These are phyloP conservation scores for Kingdonia uniflora DNA, from an alignment of 164 flowering plant species.

Conservation along the genomic window DNA sequence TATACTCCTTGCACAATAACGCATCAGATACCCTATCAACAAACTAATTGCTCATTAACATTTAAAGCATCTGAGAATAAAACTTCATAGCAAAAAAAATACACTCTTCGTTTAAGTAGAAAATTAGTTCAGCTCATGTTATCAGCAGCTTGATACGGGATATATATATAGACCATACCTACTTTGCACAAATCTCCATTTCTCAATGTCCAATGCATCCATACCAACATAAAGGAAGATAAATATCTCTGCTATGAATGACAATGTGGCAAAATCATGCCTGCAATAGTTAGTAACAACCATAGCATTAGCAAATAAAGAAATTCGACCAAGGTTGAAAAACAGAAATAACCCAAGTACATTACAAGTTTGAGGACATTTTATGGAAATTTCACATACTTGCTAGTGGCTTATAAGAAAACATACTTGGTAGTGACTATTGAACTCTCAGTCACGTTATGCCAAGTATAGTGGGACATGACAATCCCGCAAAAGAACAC, in stretches of 20 bases:
- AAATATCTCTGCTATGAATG: slow-evolving; percentile 76
- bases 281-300: slow-evolving; percentile 23
- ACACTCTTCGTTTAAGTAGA: no score
- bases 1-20: no score
- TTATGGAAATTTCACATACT: neutral
- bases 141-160: no score
- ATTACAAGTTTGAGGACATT: neutral
- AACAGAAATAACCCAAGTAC: neutral
- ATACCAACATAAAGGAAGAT: no score
- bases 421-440: slow-evolving; percentile 59
- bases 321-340: neutral
- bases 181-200: slow-evolving; percentile 34
- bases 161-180: slow-evolving; percentile 6
- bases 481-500: slow-evolving; percentile 94
- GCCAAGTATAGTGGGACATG: slow-evolving; percentile 96
- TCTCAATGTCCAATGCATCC: slow-evolving; percentile 86
- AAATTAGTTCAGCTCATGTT: no score
- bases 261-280: slow-evolving; percentile 87
- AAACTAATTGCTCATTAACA: no score
- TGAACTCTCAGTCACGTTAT: slow-evolving; percentile 91
- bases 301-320: neutral
- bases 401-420: neutral
- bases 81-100: no score
- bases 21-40: no score
- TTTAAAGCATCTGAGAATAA: no score